Base-by-base conservation (phyloP, 345 rosid genomes). In the Corchorus capsularis region DNA sequence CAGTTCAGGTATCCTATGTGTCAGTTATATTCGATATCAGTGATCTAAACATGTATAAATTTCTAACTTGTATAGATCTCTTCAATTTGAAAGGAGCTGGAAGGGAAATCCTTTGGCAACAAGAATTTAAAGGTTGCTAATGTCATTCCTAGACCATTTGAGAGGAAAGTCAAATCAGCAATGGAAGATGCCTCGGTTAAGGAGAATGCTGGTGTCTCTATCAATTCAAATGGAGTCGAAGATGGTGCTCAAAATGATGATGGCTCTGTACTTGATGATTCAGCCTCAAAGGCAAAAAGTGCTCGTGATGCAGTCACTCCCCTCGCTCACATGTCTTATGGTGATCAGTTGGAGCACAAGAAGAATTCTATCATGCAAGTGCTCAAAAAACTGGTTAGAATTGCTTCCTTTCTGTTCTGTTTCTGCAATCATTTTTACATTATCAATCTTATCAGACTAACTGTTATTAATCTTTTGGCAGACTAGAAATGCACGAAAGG, bases 401-500 rank as follows among this genome's bases (percentile, higher is more conserved):
- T 27, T 54, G 69, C 22, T 57, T 71, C 59, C 52, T 22, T 11
- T 61, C 77, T 52, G 63, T 70, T 67, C 9, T 10, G 68, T 56
- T 43, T 9, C 27, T 20, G 2, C 43, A 19, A 43, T 65, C 55
- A 20, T 75, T 61, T 17, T 49, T 69, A 37, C 57, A 3, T 37
- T 66, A 34, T 61, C 6, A 63, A 27, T 75, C 65, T 77, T 63
- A 47, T 47, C 47, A 55, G 62, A 72, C 63, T 85, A 74, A 84
- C 75, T 43, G 77, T 11, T 65, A 66, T 11, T 71, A 63, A 69
- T 77, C 65, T 74, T 47, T 56, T 79, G 81, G 82, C 93, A 93
- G 99, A 90, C 99, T 46, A 90, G 93, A 81, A 93, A 85, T 77
- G 90, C 97, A 11, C 97, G 97, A 62, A 93, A 91, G 86, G 98